Evolutionary conservation across 805 yeast species (phyloP).

Genomic region (Pichia manshurica): DNA sequence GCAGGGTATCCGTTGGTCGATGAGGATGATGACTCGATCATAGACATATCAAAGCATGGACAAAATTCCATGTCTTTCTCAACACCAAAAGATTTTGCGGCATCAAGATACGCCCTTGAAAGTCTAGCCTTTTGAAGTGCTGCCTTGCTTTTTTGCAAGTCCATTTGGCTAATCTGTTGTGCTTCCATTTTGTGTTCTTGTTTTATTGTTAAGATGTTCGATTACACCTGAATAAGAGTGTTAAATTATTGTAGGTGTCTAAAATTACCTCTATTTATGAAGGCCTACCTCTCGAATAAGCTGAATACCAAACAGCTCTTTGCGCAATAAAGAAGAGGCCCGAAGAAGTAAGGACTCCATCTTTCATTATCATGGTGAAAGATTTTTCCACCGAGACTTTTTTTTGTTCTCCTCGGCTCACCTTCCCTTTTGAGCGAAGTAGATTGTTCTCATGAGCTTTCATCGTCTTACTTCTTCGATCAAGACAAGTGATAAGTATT

Average conservation of each 20-base stretch:
- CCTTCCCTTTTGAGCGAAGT: neutral
- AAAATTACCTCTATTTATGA: no score
- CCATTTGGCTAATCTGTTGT: neutral
- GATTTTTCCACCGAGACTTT: neutral
- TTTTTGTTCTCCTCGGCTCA: conserved; percentile 1
- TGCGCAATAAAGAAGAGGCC: no score
- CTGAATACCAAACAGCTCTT: no score
- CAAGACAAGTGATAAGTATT: no score
- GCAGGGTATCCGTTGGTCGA: conserved; percentile 7
- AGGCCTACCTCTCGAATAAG: no score
- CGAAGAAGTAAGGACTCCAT: no score
- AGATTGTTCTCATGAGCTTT: neutral
- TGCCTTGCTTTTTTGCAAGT: neutral
- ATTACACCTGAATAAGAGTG: no score
- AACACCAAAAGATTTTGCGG: conserved; percentile 62
- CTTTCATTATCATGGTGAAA: no score
- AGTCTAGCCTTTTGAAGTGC: conserved; percentile 17
- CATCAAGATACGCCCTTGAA: conserved; percentile 48
- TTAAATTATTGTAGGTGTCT: no score
- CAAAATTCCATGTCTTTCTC: conserved; percentile 73
- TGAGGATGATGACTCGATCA: neutral
- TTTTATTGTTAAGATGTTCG: neutral
- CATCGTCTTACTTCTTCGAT: no score
- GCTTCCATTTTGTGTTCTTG: neutral
- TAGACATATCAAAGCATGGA: conserved; percentile 30